Evolutionary conservation across 2,329 filamentous ascomycete species (phyloP).

Genomic region (Hypoxylon sp.): DNA sequence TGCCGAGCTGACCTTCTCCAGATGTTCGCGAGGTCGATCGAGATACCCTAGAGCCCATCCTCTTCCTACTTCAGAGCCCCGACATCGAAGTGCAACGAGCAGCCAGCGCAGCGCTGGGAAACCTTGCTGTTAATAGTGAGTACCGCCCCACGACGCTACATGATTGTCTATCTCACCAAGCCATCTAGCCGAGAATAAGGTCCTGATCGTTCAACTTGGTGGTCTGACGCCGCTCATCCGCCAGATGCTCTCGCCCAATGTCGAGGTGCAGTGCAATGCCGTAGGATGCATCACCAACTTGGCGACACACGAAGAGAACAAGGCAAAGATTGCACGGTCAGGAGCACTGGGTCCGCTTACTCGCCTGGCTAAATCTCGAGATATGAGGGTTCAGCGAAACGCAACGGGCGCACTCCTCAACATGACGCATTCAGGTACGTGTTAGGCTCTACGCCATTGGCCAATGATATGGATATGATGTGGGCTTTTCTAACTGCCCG

Average conservation of each 20-base stretch:
- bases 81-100: conserved; percentile 98
- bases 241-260: conserved; percentile 97
- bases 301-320: conserved; percentile 98
- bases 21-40: conserved; percentile 97
- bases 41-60: conserved; percentile 93
- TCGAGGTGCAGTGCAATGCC: conserved; percentile 98
- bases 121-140: conserved; percentile 96
- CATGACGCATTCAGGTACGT: conserved; percentile 96
- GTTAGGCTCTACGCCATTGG: background rate
- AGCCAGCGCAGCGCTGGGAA: conserved; percentile 93
- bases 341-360: conserved; percentile 92
- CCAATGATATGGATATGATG: background rate
- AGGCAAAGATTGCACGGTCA: conserved; percentile 96
- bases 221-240: conserved; percentile 91
- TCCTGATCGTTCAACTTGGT: conserved; percentile 90
- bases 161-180: conserved; percentile 24
- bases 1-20: conserved; percentile 49
- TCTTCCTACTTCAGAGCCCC: conserved; percentile 91
- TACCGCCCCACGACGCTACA: conserved; percentile 21
- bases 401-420: conserved; percentile 95
- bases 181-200: conserved; percentile 88
- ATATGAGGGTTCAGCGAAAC: conserved; percentile 98
- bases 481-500: conserved; percentile 19
- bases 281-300: conserved; percentile 99
- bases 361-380: conserved; percentile 91